phyloP scores from a whole-genome alignment of 1,284 basidiomycete genomes.

The Melampsora medusae region DNA sequence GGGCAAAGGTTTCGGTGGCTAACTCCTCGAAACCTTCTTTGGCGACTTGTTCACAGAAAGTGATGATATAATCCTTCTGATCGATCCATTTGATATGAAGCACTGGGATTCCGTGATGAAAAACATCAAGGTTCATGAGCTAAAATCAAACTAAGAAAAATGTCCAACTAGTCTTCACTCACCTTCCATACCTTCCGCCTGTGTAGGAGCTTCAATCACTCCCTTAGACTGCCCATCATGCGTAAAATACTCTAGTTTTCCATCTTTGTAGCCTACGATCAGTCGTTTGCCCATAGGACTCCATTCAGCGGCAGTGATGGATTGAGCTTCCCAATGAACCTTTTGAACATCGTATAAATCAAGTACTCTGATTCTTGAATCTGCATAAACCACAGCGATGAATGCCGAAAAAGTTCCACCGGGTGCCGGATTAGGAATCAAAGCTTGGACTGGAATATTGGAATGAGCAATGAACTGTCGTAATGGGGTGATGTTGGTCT shows the following conservation, averaged over 20 bases:
- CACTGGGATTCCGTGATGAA: background rate
- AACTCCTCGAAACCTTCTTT: constrained; percentile 14
- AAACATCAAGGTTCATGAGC: background rate
- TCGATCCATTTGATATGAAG: constrained; percentile 41
- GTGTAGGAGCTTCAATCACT: constrained; percentile 18
- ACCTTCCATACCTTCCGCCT: constrained; percentile 27
- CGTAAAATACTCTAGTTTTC: constrained; percentile 34
- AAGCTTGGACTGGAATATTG: constrained; percentile 13
- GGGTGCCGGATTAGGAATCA: constrained; percentile 31
- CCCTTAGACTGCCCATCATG: constrained; percentile 40
- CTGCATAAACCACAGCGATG: constrained; percentile 17
- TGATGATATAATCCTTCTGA: constrained; percentile 38
- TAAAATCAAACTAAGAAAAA: background rate
- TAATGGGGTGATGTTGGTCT: background rate
- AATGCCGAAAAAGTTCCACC: constrained; percentile 19
- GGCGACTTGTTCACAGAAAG: constrained; percentile 2
- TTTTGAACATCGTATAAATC: constrained; percentile 35
- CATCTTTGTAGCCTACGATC: constrained; percentile 25
- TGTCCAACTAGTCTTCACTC: constrained; percentile 8
- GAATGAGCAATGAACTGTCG: constrained; percentile 3
- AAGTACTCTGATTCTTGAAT: constrained; percentile 21
- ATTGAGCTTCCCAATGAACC: constrained; percentile 21
- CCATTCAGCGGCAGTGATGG: constrained; percentile 37
- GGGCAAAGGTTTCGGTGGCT: constrained; percentile 18
- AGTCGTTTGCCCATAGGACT: constrained; percentile 45